Evolutionary conservation across 768 basidiomycete species (phyloP), one percentile per base, ranked within the genome.

Genomic region (Serendipita sp.): DNA sequence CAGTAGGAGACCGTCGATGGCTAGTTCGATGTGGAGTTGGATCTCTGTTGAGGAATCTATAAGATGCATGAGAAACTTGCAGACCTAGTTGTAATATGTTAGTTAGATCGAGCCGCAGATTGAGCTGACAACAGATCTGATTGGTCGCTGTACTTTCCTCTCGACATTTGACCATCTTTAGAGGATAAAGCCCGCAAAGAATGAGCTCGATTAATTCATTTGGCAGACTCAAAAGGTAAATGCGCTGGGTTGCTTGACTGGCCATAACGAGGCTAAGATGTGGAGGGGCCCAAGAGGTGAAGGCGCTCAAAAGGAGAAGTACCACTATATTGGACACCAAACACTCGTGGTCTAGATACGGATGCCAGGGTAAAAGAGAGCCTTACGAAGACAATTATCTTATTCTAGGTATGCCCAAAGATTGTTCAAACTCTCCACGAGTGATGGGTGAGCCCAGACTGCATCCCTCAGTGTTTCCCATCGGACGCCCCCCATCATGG

Each of bases 361-460:
- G n/a, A n/a, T n/a, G n/a, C n/a, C n/a, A n/a, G n/a, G n/a, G n/a
- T n/a, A 38, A 38, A 38, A 5, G 38, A 38, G 5, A 14, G 14
- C 38, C 5, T 14, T 38, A 14, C 14, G 14, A 5, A 38, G 14
- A 38, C 5, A 7, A 38, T 38, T 38, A 14, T 7, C 38, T 38
- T 61, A 61, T 38, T 62, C 44, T 24, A 63, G 31, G 34, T 17
- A 31, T 20, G 16, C 65, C 65, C 65, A 65, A 7, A 65, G 41
- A 26, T 64, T 65, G 45, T 65, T 65, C 28, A 65, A 38, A 22
- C 64, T 58, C 42, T 65, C 65, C 9, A 51, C 65, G 22, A 65
- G 41, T 17, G 50, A 63, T 30, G 65, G 65, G 22, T 65, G 65
- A 16, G 65, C 64, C 56, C 63, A 65, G n/a, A 65, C 44, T 4